phyloP scores from a whole-genome alignment of 345 rosid species.

The Isatis tinctoria region DNA sequence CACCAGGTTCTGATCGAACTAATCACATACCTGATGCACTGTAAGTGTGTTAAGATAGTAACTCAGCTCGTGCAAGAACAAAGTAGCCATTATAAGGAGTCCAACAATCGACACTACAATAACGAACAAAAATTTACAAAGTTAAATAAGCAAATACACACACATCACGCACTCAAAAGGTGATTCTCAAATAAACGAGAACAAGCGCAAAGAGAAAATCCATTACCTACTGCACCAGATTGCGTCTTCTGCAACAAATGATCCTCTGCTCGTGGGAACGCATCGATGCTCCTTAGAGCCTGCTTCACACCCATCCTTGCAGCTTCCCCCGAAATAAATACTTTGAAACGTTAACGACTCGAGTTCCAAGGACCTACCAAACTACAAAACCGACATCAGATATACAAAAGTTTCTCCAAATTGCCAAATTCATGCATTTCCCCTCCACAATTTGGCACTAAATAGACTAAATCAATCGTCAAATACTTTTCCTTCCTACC shows the following conservation, averaged over 20 bases:
- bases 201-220: not conserved
- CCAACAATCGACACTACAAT: conserved; percentile 82
- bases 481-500: not conserved
- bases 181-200: not conserved
- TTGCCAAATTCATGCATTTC: not conserved
- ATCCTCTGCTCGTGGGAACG: conserved; percentile 97
- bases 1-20: not conserved
- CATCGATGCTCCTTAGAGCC: conserved; percentile 79
- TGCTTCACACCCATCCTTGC: conserved; percentile 73
- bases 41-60: conserved; percentile 78
- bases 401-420: not conserved
- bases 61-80: conserved; percentile 87
- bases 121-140: not conserved
- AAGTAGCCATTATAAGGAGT: conserved; percentile 69
- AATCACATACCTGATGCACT: conserved; percentile 71
- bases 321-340: not conserved
- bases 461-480: not conserved
- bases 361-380: not conserved
- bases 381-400: not conserved
- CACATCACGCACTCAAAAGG: not conserved
- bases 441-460: not conserved
- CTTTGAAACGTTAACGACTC: not conserved
- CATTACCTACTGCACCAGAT: conserved; percentile 85
- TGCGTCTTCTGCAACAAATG: conserved; percentile 89
- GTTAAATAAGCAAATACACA: not conserved